phyloP scores from a whole-genome alignment of 2,329 filamentous ascomycete species.

The Fusarium staphyleae region DNA sequence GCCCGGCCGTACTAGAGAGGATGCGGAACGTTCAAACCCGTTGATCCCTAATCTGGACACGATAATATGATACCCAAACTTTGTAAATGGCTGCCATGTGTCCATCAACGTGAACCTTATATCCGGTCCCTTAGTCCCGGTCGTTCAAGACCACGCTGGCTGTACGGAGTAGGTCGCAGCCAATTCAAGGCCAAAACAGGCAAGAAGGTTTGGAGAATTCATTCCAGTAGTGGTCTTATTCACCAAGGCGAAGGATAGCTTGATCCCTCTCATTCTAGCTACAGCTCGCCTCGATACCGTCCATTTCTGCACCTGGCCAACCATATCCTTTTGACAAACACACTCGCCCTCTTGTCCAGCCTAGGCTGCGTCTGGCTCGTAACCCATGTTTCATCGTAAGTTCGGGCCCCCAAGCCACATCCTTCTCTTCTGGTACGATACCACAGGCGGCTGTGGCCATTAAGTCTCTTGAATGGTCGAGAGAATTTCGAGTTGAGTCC shows the following conservation, averaged over 20 bases:
- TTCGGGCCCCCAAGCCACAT: constrained; percentile 15
- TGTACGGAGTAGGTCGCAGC: constrained; percentile 16
- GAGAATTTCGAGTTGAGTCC: constrained; percentile 16
- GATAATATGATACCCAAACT: constrained; percentile 23
- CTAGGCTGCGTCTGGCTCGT: constrained; percentile 10
- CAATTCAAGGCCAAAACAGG: constrained; percentile 1
- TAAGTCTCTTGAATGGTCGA: constrained; percentile 11
- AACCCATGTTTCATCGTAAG: constrained; percentile 17
- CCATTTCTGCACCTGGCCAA: constrained; percentile 27
- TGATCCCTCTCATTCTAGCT: constrained; percentile 30
- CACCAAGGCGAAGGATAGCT: constrained; percentile 28
- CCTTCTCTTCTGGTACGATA: constrained; percentile 5
- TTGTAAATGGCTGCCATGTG: constrained; percentile 22
- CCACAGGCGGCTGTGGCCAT: constrained; percentile 15
- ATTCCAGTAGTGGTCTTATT: constrained; percentile 42
- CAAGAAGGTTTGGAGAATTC: constrained; percentile 14
- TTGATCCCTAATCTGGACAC: constrained; percentile 14
- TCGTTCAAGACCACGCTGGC: constrained; percentile 1
- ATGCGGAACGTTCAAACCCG: background rate
- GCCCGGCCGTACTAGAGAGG: background rate
- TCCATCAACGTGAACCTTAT: constrained; percentile 24
- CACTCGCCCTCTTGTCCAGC: constrained; percentile 12
- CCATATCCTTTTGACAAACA: constrained; percentile 20
- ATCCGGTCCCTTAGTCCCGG: background rate
- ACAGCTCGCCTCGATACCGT: constrained; percentile 24